Evolutionary conservation across 2,329 filamentous ascomycete species (phyloP), one percentile per base, ranked within the genome.

Genomic region (Botrytis deweyae): DNA sequence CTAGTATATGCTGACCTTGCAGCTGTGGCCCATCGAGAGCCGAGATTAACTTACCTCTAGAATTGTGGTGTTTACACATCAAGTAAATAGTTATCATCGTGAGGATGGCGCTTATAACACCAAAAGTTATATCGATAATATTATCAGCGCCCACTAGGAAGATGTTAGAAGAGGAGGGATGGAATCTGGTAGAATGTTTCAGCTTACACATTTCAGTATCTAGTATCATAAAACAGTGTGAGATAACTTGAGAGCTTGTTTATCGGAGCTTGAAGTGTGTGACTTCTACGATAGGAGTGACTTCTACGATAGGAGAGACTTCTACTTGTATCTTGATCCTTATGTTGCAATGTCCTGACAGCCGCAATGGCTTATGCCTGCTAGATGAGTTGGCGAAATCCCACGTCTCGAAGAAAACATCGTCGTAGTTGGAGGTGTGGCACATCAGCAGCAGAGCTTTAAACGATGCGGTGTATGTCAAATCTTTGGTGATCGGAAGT

Each of bases 41-140:
- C 44, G 2, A 38, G 3, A 22, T 40, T 22, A 9, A 55, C 46
- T 68, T 55, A 40, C 65, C 46, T 68, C 65, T 68, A 4, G 65
- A 40, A 8, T 52, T 55, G 0, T 68, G 33, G 0, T 55, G 36
- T 40, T 40, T 68, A 9, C 36, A 68, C 36, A 40, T 68, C 36
- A 68, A 55, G 16, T 55, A 68, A 29, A 68, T 68, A 12, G 22
- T 40, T 25, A 42, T 18, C 16, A 55, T 40, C 9, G 46, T 40
- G 46, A 68, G 46, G 16, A 68, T 7, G 25, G 10, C 46, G 46
- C 65, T 68, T 55, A 25, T 25, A 55, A 68, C 25, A 10, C 65
- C 65, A 55, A 68, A 55, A 1, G 33, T 40, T 40, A 68, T 68
- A 36, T 68, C 46, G 46, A 68, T 68, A n/a, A 68, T 68, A 68